Conservation (phyloP, 805 yeast genomes). For the Wickerhamia fluorescens region DNA sequence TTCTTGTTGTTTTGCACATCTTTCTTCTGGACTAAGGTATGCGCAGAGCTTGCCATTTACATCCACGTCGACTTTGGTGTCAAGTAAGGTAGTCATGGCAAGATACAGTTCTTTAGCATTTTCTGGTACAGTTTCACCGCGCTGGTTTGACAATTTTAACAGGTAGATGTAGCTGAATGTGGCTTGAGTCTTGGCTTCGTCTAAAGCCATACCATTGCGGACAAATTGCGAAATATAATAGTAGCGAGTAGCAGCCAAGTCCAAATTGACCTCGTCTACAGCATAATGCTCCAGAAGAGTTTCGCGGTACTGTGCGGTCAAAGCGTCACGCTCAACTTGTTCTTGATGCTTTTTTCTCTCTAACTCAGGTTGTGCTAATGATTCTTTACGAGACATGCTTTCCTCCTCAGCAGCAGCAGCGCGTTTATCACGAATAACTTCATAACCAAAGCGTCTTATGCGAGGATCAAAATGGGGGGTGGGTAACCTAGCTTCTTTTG, state of each 20-base stretch:
- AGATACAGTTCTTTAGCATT: conserved; percentile 23
- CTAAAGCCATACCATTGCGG: conserved; percentile 49
- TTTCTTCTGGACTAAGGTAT: conserved; percentile 26
- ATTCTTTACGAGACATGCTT: conserved; percentile 62
- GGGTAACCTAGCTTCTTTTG: conserved; percentile 60
- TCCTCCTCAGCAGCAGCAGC: conserved; percentile 54
- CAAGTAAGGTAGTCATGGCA: conserved; percentile 32
- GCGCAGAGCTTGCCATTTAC: conserved; percentile 33
- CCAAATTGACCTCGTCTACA: conserved; percentile 22
- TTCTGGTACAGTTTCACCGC: conserved; percentile 26
- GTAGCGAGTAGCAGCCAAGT: conserved; percentile 46
- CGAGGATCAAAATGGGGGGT: conserved; percentile 89
- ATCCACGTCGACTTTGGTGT: conserved; percentile 43
- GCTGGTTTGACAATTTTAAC: conserved; percentile 31
- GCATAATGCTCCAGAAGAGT: conserved; percentile 20
- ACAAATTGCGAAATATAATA: conserved; percentile 39
- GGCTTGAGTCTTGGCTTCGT: conserved; percentile 55
- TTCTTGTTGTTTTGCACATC: conserved; percentile 14
- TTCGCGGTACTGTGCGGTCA: conserved; percentile 8
- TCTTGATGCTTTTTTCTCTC: conserved; percentile 34
- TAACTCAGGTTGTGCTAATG: conserved; percentile 47
- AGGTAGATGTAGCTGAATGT: conserved; percentile 45
- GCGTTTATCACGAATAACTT: conserved; percentile 41
- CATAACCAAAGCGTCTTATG: conserved; percentile 75
- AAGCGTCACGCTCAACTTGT: conserved; percentile 27